These are phyloP conservation scores for Didymella pinodella DNA, from an alignment of 2,329 filamentous ascomycete species.

Conservation along the genomic window DNA sequence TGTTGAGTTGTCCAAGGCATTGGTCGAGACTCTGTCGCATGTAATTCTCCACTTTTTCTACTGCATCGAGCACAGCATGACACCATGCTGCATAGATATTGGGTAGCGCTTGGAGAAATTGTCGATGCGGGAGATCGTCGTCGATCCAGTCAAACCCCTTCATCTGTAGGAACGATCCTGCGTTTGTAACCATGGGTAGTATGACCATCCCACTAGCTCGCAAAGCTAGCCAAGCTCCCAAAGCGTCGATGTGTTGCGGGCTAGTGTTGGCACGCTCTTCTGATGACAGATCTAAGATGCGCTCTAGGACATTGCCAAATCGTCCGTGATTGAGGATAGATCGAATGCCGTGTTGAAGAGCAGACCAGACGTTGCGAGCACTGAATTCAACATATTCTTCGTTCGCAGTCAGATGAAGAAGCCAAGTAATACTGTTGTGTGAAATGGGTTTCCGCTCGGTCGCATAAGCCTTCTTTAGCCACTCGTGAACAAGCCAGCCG, in stretches of 20 bases:
- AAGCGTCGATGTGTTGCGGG: conserved; percentile 6
- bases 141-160: conserved; percentile 28
- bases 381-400: conserved; percentile 24
- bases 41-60: conserved; percentile 17
- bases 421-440: conserved; percentile 28
- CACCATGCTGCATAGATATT: conserved; percentile 28
- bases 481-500: conserved; percentile 26
- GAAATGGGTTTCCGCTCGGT: conserved; percentile 24
- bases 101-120: conserved; percentile 21
- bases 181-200: conserved; percentile 23
- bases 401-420: conserved; percentile 16
- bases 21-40: conserved; percentile 13
- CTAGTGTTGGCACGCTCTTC: not conserved
- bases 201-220: conserved; percentile 16
- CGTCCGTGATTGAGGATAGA: conserved; percentile 19
- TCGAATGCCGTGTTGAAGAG: conserved; percentile 22
- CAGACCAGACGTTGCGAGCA: conserved; percentile 21
- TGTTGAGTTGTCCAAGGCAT: conserved; percentile 4
- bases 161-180: conserved; percentile 26
- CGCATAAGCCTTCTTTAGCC: conserved; percentile 26
- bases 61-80: conserved; percentile 14
- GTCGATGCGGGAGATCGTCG: conserved; percentile 18
- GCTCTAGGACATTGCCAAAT: conserved; percentile 5
- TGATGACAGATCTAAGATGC: conserved; percentile 11
- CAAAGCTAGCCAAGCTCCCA: conserved; percentile 21